Conservation (phyloP, 805 yeast species). For the Myxozyma sirexii region DNA sequence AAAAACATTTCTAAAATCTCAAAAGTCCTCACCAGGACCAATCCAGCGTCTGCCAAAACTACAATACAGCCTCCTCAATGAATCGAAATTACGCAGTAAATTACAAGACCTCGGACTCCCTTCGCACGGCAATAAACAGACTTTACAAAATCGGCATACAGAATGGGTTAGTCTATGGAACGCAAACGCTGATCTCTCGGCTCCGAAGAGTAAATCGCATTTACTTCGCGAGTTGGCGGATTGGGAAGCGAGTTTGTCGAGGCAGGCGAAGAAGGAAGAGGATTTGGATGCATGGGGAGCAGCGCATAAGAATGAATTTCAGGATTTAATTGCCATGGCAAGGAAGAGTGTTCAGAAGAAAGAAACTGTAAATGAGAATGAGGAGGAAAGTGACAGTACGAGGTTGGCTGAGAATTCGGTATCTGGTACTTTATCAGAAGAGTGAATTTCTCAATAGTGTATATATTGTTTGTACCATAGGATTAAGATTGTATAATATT, state of each 20-base stretch:
- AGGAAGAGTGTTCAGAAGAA: conserved; percentile 9
- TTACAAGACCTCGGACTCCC: conserved; percentile 59
- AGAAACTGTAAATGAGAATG: neutral
- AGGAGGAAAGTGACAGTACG: too few species aligned
- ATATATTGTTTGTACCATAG: neutral
- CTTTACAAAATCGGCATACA: conserved; percentile 69
- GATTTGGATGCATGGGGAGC: conserved; percentile 37
- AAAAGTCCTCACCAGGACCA: neutral
- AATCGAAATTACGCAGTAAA: conserved; percentile 63
- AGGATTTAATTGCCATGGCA: conserved; percentile 36
- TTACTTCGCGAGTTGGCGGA: conserved; percentile 59
- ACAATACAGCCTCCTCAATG: conserved; percentile 62
- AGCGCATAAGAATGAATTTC: conserved; percentile 35
- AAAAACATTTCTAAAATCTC: neutral
- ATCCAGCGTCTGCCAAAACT: conserved; percentile 55
- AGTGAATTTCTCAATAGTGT: neutral
- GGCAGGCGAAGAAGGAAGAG: conserved; percentile 29
- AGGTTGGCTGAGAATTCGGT: neutral
- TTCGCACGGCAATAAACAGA: conserved; percentile 61
- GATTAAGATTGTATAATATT: neutral
- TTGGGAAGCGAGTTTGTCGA: conserved; percentile 60
- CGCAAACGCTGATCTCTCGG: conserved; percentile 72
- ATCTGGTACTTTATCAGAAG: neutral
- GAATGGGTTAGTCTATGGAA: conserved; percentile 80
- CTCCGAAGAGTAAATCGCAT: conserved; percentile 61